Evolutionary conservation across 371 early-diverging fungal genomes (phyloP).

Genomic region (Mucor velutinosus): DNA sequence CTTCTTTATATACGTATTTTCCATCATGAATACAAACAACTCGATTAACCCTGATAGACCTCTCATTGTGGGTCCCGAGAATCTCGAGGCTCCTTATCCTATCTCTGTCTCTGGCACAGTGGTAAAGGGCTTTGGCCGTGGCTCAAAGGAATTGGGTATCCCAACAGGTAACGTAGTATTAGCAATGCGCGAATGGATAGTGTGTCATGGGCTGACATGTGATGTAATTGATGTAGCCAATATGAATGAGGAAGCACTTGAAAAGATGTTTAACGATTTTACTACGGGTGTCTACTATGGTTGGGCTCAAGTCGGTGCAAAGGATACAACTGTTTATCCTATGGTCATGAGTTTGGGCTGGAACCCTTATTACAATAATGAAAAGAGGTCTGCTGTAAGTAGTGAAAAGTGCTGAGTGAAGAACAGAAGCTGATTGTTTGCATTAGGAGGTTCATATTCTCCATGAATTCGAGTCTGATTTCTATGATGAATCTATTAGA

Average conservation of each 20-base stretch:
- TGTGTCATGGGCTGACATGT: neutral
- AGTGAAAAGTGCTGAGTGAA: neutral
- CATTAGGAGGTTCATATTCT: slow-evolving; percentile 93
- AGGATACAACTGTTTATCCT: slow-evolving; percentile 67
- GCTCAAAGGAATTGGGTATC: slow-evolving; percentile 95
- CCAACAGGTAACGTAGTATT: slow-evolving; percentile 81
- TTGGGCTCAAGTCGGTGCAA: slow-evolving; percentile 78
- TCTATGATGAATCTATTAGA: slow-evolving; percentile 85
- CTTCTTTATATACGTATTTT: neutral
- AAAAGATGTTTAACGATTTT: slow-evolving; percentile 62
- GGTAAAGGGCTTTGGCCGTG: slow-evolving; percentile 92
- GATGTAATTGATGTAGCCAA: slow-evolving; percentile 68
- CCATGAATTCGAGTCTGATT: slow-evolving; percentile 83
- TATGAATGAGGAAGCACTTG: slow-evolving; percentile 79
- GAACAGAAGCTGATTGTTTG: neutral
- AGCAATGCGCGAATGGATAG: neutral
- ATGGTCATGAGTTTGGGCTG: slow-evolving; percentile 99
- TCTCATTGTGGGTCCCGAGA: slow-evolving; percentile 59
- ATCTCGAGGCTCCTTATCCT: slow-evolving; percentile 67
- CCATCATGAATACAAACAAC: neutral
- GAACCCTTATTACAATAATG: slow-evolving; percentile 98
- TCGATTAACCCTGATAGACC: slow-evolving; percentile 54
- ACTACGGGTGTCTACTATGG: slow-evolving; percentile 95
- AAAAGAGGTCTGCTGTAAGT: slow-evolving; percentile 89
- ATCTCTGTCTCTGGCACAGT: slow-evolving; percentile 79